A percentile compares a stretch with the other conserved stretches of the same genome.
These are phyloP conservation scores for Vicia faba DNA, from an alignment of 306 rosid genomes.

Conservation along the genomic window DNA sequence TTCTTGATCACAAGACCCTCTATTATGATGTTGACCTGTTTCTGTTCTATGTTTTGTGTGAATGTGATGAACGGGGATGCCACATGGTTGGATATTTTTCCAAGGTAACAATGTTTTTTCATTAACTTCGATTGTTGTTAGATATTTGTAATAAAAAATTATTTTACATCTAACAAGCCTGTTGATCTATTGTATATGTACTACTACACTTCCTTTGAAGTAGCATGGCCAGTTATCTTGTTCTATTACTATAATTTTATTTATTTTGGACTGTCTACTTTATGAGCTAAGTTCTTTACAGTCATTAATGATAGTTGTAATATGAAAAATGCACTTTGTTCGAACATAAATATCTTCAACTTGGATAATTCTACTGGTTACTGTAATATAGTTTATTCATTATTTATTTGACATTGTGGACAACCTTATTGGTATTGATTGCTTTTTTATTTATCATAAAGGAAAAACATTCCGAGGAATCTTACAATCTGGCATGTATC, in stretches of 20 bases:
- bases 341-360: slow-evolving; percentile 10
- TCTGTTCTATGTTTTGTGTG: slow-evolving; percentile 89
- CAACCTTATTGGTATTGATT: slow-evolving; percentile 22
- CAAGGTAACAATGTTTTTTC: slow-evolving; percentile 57
- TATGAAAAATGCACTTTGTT: not conserved
- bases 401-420: slow-evolving; percentile 22
- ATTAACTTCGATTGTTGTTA: not conserved
- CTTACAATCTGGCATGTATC: slow-evolving; percentile 96
- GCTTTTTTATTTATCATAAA: slow-evolving; percentile 45
- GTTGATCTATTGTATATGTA: slow-evolving; percentile 9
- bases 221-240: slow-evolving; percentile 14
- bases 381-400: slow-evolving; percentile 16
- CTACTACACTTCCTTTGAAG: slow-evolving; percentile 7
- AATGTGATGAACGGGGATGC: slow-evolving; percentile 99
- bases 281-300: slow-evolving; percentile 19
- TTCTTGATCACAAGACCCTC: slow-evolving; percentile 99
- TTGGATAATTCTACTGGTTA: not conserved
- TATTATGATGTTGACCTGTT: slow-evolving; percentile 98
- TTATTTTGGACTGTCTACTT: not conserved
- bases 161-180: slow-evolving; percentile 3
- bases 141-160: not conserved
- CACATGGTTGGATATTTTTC: slow-evolving; percentile 99
- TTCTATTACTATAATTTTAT: slow-evolving; percentile 3
- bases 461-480: slow-evolving; percentile 99
- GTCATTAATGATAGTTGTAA: slow-evolving; percentile 9